Evolutionary conservation across 441 rosid species (phyloP).

Genomic region (Geranium incanum): DNA sequence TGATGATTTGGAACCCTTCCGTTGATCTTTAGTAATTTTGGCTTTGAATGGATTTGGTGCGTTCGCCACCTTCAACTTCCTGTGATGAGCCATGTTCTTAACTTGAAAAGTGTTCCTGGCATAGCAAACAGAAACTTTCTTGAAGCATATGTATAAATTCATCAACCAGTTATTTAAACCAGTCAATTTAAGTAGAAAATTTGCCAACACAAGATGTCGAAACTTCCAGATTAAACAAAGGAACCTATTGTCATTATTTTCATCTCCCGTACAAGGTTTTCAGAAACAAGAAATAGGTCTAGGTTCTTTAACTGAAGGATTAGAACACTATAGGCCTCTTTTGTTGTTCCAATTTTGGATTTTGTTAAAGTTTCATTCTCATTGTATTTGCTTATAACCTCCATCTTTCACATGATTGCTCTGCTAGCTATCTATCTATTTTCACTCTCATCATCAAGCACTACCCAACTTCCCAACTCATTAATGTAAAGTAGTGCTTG

Average conservation of each 20-base stretch:
- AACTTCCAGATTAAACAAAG: conserved; percentile 2
- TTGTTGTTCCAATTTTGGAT: not conserved
- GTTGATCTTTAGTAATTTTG: not conserved
- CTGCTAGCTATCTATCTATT: not conserved
- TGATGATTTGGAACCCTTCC: conserved; percentile 17
- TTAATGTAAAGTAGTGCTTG: conserved; percentile 1
- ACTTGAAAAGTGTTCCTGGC: conserved; percentile 29
- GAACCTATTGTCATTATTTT: not conserved
- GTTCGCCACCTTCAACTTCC: conserved; percentile 32
- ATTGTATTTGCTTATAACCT: not conserved
- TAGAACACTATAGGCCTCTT: not conserved
- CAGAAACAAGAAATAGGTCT: not conserved
- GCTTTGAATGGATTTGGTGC: conserved; percentile 17
- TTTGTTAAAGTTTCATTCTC: not conserved
- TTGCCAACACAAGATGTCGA: not conserved
- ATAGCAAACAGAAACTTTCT: conserved; percentile 11
- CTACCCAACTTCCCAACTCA: not conserved
- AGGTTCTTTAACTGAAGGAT: not conserved
- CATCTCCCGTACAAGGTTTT: not conserved
- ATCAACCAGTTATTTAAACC: not conserved
- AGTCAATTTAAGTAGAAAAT: not conserved
- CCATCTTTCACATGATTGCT: not conserved
- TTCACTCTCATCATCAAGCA: not conserved
- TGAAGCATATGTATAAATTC: conserved; percentile 8
- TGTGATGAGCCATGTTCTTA: conserved; percentile 24